Base-by-base conservation (phyloP, 495 filamentous ascomycete genomes). In the Aspergillus carlsbadensis region DNA sequence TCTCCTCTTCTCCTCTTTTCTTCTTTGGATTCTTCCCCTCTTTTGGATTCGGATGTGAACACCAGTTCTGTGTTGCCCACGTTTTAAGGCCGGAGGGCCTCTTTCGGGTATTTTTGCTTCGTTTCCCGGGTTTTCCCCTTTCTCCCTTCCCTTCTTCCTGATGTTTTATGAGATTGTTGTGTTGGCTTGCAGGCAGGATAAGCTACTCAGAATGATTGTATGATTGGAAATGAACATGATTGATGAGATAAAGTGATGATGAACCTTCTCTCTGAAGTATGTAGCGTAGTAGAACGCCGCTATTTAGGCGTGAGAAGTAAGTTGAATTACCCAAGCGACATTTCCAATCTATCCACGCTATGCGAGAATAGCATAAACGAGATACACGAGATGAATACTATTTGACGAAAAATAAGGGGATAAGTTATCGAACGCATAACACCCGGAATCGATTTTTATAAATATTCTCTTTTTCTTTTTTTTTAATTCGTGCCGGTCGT, bases 401-500 rank as follows among this genome's bases (percentile, higher is more conserved):
- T 54, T 54, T 42, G 18, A 15, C 33, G n/a, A n/a, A 24, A 15
- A 29, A 4, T 15, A 45, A 26, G 45, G 33, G 36, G n/a, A 15
- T 17, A 18, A 52, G 34, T 50, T 33, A 50, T 50, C 24, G 26
- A 49, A 39, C 7, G 47, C 11, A 50, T 49, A 49, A 48, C 39
- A n/a, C n/a, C n/a, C n/a, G n/a, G n/a, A n/a, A n/a, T 29, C 26
- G 26, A 29, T 29, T 29, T 8, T 29, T 29, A 29, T 29, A 8
- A 8, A 29, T 29, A 29, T 29, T 29, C 8, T 22, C 10, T 8
- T 43, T 45, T 14, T 14, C 22, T 15, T 36, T 49, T 14, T 13
- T 33, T 17, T 49, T 52, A 52, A 37, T 52, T 56, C 21, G 55
- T 22, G 29, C 43, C 44, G 11, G 53, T 51, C 10, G 60, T 64